Percentiles rank a stretch among this genome's conserved stretches.
These are phyloP conservation scores for Linnemannia schmuckeri DNA, from an alignment of 192 early-diverging fungal species.

Conservation along the genomic window DNA sequence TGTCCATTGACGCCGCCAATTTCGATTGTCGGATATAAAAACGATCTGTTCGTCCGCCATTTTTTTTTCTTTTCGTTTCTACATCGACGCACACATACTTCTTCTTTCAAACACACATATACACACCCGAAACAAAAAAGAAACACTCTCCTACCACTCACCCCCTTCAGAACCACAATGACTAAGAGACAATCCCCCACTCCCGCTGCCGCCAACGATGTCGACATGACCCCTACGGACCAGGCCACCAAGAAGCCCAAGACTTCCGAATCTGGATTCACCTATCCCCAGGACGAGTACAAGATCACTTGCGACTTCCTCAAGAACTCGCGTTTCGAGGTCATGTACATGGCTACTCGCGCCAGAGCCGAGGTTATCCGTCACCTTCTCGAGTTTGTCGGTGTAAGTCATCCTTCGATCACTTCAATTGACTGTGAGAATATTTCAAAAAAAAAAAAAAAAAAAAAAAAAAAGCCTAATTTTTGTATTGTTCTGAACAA, in stretches of 20 bases:
- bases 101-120: not conserved
- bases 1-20: slow-evolving; percentile 10
- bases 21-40: not conserved
- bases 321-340: slow-evolving; percentile 45
- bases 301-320: slow-evolving; percentile 26
- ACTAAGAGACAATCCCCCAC: slow-evolving; percentile 34
- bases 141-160: no score
- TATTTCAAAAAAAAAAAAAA: no score
- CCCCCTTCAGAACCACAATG: slow-evolving; percentile 10
- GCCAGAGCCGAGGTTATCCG: slow-evolving; percentile 37
- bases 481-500: not conserved
- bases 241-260: slow-evolving; percentile 26
- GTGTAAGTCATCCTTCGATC: slow-evolving; percentile 20
- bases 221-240: slow-evolving; percentile 29
- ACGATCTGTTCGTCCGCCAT: not conserved
- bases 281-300: slow-evolving; percentile 33
- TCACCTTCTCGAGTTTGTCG: slow-evolving; percentile 38
- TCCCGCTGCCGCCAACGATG: not conserved
- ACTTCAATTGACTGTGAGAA: not conserved
- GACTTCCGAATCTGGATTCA: not conserved
- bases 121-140: not conserved
- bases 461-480: not conserved
- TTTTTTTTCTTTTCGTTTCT: not conserved
- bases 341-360: slow-evolving; percentile 44
- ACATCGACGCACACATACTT: not conserved